Percentiles rank a stretch among this genome's conserved stretches.
These are phyloP conservation scores for Candida maesae DNA, from an alignment of 805 yeast genomes.

Conservation along the genomic window DNA sequence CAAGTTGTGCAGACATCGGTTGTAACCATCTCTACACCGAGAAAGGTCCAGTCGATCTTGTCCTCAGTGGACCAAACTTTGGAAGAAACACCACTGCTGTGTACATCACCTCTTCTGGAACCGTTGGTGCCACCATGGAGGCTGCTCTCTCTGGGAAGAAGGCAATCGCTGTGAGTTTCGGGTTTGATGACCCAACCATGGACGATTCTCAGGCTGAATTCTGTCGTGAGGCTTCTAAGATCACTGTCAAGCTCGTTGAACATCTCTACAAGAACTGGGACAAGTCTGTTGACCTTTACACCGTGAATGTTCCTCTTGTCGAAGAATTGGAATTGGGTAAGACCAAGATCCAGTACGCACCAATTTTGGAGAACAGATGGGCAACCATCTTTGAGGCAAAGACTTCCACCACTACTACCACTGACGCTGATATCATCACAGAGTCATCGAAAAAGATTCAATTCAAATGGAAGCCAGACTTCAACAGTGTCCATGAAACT, in stretches of 20 bases:
- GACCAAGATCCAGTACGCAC: conserved; percentile 68
- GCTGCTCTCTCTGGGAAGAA: conserved; percentile 64
- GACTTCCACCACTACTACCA: conserved; percentile 11
- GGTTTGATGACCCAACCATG: conserved; percentile 61
- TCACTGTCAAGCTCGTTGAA: conserved; percentile 60
- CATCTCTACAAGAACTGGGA: conserved; percentile 60
- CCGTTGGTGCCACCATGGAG: conserved; percentile 97
- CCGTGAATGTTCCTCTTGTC: conserved; percentile 81
- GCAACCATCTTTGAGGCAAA: conserved; percentile 47
- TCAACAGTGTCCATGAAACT: conserved; percentile 57
- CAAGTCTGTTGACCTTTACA: conserved; percentile 59
- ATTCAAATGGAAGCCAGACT: conserved; percentile 84
- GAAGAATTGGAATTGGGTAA: conserved; percentile 44
- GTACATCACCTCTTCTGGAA: conserved; percentile 87
- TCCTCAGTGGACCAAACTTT: conserved; percentile 91
- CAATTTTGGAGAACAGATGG: conserved; percentile 84
- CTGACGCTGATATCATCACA: conserved; percentile 44
- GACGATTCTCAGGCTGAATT: conserved; percentile 33
- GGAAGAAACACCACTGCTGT: conserved; percentile 91
- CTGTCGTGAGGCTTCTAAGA: conserved; percentile 55
- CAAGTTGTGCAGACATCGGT: conserved; percentile 91
- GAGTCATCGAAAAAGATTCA: conserved; percentile 40
- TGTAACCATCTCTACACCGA: conserved; percentile 60
- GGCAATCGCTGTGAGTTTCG: conserved; percentile 81
- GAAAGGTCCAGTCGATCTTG: conserved; percentile 70